Conservation (phyloP, 2,329 filamentous ascomycete species). For the Arthroderma sp. region DNA sequence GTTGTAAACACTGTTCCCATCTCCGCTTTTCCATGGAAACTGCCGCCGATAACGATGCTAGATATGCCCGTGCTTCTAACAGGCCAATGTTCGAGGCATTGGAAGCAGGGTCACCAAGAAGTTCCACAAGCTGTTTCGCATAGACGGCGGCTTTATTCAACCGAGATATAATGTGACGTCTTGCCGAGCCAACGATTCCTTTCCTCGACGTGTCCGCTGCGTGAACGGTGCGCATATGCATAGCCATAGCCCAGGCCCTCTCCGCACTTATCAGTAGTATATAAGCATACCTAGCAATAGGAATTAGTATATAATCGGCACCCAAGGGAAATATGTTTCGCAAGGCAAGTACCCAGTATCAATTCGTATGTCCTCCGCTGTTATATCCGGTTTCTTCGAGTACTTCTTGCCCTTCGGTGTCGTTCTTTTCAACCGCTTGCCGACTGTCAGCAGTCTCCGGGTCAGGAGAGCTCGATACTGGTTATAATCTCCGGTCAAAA, state of each 20-base stretch:
- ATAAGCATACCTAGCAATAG: constrained; percentile 50
- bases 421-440: constrained; percentile 71
- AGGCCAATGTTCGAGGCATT: constrained; percentile 58
- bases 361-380: constrained; percentile 58
- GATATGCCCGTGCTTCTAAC: constrained; percentile 77
- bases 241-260: constrained; percentile 86
- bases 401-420: constrained; percentile 83
- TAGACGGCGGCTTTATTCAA: constrained; percentile 64
- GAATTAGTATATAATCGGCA: not conserved
- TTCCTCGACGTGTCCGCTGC: constrained; percentile 58
- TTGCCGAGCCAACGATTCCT: constrained; percentile 63
- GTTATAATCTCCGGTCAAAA: constrained; percentile 78
- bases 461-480: constrained; percentile 70
- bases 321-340: not conserved
- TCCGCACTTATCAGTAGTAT: constrained; percentile 78
- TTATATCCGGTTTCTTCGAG: constrained; percentile 54
- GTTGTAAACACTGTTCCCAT: constrained; percentile 66
- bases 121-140: constrained; percentile 53
- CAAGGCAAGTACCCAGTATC: constrained; percentile 55
- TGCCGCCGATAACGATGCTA: constrained; percentile 60
- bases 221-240: constrained; percentile 81
- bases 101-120: constrained; percentile 51
- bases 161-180: constrained; percentile 79
- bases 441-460: constrained; percentile 66
- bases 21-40: constrained; percentile 74